phyloP scores from a whole-genome alignment of 495 filamentous ascomycete genomes.

The Neurospora sp. region DNA sequence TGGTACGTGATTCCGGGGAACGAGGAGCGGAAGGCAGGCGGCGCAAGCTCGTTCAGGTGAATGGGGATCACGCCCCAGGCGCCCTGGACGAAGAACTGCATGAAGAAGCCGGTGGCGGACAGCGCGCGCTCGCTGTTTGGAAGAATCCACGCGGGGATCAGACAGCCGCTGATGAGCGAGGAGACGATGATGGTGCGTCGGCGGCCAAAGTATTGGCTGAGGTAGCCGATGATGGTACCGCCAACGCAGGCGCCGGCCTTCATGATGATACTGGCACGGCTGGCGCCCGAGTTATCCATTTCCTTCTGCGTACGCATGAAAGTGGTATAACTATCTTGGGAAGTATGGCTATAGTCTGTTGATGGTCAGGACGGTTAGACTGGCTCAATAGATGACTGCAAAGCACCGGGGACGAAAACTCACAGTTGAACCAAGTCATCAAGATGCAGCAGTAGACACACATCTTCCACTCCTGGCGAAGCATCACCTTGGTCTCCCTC shows the following conservation, averaged over 20 bases:
- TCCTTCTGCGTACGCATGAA: constrained; percentile 61
- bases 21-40: constrained; percentile 60
- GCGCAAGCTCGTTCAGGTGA: constrained; percentile 69
- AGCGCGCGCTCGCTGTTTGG: constrained; percentile 46
- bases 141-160: constrained; percentile 68
- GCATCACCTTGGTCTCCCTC: constrained; percentile 50
- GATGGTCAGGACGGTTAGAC: neutral
- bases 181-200: constrained; percentile 51
- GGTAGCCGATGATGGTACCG: constrained; percentile 60
- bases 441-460: constrained; percentile 59
- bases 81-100: constrained; percentile 72
- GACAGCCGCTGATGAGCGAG: constrained; percentile 41
- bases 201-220: constrained; percentile 62
- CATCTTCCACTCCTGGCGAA: constrained; percentile 59
- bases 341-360: constrained; percentile 54
- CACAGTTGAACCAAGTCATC: constrained; percentile 55
- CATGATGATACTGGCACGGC: constrained; percentile 61
- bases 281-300: constrained; percentile 47
- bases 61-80: constrained; percentile 73
- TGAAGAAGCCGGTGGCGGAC: constrained; percentile 59
- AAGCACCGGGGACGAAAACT: neutral
- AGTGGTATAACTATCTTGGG: constrained; percentile 68
- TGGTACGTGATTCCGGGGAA: constrained; percentile 64
- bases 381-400: neutral
- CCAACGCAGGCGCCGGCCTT: constrained; percentile 66